Evolutionary conservation across 768 basidiomycete genomes (phyloP).

Genomic region (Suillus brevipes): DNA sequence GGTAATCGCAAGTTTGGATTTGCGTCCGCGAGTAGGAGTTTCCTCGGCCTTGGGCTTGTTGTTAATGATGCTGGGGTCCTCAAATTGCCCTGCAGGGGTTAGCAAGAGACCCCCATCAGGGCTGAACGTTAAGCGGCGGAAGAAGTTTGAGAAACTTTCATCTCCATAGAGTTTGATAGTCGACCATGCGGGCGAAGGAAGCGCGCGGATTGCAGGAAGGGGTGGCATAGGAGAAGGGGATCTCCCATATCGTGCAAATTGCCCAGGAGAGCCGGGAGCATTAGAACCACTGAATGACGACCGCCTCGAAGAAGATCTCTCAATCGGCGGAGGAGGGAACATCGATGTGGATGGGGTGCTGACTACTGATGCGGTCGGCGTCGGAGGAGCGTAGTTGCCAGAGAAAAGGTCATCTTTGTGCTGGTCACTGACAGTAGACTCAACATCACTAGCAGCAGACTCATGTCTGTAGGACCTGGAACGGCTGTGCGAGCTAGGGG

Average conservation of each 20-base stretch:
- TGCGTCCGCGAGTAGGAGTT: constrained; percentile 59
- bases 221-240: constrained; percentile 91
- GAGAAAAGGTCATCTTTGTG: constrained; percentile 42
- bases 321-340: constrained; percentile 48
- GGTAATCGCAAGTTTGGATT: constrained; percentile 44
- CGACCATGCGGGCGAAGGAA: constrained; percentile 61
- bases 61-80: constrained; percentile 70
- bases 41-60: constrained; percentile 35
- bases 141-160: constrained; percentile 94
- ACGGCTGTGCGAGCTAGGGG: constrained; percentile 62
- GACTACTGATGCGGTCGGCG: constrained; percentile 67
- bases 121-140: constrained; percentile 89
- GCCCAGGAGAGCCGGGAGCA: constrained; percentile 69
- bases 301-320: constrained; percentile 60
- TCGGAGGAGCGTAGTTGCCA: constrained; percentile 45
- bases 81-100: constrained; percentile 96
- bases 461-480: constrained; percentile 66
- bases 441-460: constrained; percentile 77
- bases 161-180: constrained; percentile 89
- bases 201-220: constrained; percentile 85
- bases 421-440: constrained; percentile 59
- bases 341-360: constrained; percentile 61
- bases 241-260: constrained; percentile 66
- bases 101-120: constrained; percentile 92
- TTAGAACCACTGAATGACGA: constrained; percentile 79